Base-by-base conservation (phyloP, 164 flowering plant species). In the Liriodendron chinense region DNA sequence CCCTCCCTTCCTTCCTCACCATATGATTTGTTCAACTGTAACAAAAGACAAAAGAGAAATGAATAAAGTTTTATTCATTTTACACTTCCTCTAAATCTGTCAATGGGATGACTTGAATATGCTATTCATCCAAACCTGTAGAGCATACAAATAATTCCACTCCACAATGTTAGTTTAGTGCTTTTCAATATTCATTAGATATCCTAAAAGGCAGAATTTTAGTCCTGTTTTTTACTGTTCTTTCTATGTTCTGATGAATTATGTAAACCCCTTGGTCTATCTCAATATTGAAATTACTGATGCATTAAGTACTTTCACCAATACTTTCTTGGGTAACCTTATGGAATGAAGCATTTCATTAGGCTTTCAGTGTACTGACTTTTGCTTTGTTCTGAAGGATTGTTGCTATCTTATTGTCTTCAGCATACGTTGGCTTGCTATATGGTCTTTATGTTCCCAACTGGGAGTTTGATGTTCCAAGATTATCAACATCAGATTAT, bases 381-480 rank as follows among this genome's bases (percentile, higher is more conserved):
- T 50, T 59, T 65, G 1, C 20, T 68, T 72, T 48, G 1, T 21
- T 75, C 26, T 80, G 79, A 79, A 92, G 97, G 93, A 78, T 84
- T 53, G 63, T 80, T 77, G 85, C 87, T 53, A 26, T 85, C 53
- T 49, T 83, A 65, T 78, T 92, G 50, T 81, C 88, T 80, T 71
- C 80, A 18, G 1, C 80, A 21, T 89, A 91, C 79, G 76, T 86
- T 77, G 79, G 73, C 68, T 81, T 92, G 82, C 74, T 91, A 26
- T 90, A 90, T 85, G 92, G 89, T 25, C 90, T 92, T 65, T 89
- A 84, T 84, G 92, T 92, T 80, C 94, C 95, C 68, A 72, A 83
- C 74, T 92, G 95, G 97, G 75, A 84, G 24, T 89, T 81, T 83
- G 85, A 82, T 69, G 78, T 75, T 80, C 74, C 82, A 67, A 78